Percentiles rank a stretch among this genome's conserved stretches.
These are phyloP conservation scores for Heliosperma pusillum DNA, from an alignment of 148 eudicot species.

Conservation along the genomic window DNA sequence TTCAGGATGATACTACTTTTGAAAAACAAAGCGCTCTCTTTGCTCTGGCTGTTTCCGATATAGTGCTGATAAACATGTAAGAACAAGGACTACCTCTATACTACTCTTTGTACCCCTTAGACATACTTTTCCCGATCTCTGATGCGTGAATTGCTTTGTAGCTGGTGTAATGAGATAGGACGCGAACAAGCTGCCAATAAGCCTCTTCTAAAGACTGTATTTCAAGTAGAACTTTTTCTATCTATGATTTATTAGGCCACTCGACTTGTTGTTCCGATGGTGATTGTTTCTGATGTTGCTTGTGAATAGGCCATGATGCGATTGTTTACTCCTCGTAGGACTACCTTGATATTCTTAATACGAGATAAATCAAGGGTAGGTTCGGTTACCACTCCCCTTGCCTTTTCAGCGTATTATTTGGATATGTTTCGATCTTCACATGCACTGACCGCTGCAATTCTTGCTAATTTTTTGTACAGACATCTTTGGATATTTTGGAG, in stretches of 20 bases:
- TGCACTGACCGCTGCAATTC: no score
- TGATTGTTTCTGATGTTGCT: conserved; percentile 13
- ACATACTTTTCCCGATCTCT: neutral
- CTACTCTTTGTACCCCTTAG: neutral
- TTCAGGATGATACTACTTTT: conserved; percentile 96
- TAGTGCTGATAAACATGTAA: conserved; percentile 97
- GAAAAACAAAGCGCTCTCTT: conserved; percentile 98
- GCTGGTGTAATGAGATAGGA: conserved; percentile 99
- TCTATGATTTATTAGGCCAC: neutral
- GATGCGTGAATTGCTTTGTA: conserved; percentile 20
- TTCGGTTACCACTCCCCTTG: conserved; percentile 21
- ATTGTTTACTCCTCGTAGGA: conserved; percentile 95
- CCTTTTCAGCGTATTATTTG: neutral
- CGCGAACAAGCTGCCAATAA: conserved; percentile 99
- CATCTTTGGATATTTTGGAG: conserved; percentile 88
- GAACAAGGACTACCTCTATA: conserved; percentile 19
- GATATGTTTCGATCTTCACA: no score
- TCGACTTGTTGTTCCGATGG: neutral
- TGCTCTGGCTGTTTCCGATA: conserved; percentile 99
- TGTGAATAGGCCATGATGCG: conserved; percentile 90
- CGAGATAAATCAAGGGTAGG: conserved; percentile 99
- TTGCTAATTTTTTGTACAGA: conserved; percentile 38
- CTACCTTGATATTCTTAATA: conserved; percentile 94
- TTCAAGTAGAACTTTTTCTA: conserved; percentile 54
- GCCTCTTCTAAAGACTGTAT: conserved; percentile 93